These are phyloP conservation scores for Globisporangium takayamanum DNA, from an alignment of 352 stramenopile genomes.

Conservation along the genomic window DNA sequence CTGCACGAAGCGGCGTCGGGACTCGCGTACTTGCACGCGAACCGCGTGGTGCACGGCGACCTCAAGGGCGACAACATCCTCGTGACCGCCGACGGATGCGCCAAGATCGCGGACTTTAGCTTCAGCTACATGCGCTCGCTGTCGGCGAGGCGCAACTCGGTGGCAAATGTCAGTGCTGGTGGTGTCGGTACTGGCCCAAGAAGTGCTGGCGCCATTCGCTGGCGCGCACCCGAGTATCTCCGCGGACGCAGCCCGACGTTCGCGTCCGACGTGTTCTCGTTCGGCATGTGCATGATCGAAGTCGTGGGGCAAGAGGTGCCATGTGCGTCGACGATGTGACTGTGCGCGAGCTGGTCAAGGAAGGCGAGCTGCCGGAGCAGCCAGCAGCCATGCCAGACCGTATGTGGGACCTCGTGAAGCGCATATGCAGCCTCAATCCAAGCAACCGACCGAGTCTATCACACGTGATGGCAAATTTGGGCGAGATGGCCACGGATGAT, in stretches of 20 bases:
- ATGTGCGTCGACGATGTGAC: background rate
- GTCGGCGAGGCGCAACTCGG: no score
- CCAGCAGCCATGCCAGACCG: background rate
- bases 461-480: background rate
- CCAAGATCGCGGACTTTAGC: no score
- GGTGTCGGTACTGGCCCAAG: no score
- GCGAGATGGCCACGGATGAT: background rate
- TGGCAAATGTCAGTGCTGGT: no score
- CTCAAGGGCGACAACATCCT: no score
- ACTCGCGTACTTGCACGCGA: no score
- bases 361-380: background rate
- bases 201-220: no score
- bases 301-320: background rate
- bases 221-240: background rate
- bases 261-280: conserved; percentile 1
- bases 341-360: background rate
- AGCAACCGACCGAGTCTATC: background rate
- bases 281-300: conserved; percentile 4
- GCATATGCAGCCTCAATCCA: background rate
- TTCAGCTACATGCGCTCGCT: no score
- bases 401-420: background rate
- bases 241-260: background rate
- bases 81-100: no score
- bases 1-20: background rate
- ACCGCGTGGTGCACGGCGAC: no score